Evolutionary conservation across 2,329 filamentous ascomycete species (phyloP), one percentile per base, ranked within the genome.

Genomic region (Phyllosticta ampelicida): DNA sequence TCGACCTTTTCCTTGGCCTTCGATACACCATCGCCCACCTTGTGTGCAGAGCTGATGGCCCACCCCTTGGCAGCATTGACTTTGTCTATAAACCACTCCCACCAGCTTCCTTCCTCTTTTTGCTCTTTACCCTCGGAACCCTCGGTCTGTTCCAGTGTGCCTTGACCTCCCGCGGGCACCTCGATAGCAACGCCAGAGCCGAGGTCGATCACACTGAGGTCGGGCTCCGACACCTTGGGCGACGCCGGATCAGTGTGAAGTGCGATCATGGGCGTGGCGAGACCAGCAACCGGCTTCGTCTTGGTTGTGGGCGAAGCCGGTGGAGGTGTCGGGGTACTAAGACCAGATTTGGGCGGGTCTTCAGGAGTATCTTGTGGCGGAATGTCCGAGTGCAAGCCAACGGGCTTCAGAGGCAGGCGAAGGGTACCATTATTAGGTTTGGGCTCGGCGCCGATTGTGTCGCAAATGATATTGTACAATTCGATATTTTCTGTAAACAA

Each of bases 381-480:
- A 0, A 76, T 66, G 53, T 79, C 76, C 67, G 67, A 66, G 61
- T 91, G 87, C 1, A 82, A 68, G 4, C 86, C 86, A 11, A 83
- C 68, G 0, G 85, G 77, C 60, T 78, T 79, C 21, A 92, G 73
- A 0, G 88, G 88, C 11, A 92, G 78, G 10, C 85, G 79, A 5
- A 96, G 74, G 0, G 90, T 96, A 54, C 92, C 92, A 67, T 97
- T 97, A 70, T 96, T 96, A 0, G 88, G 82, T 56, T 79, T 79
- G 0, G 90, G 88, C 4, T 72, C 71, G 59, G 97, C 75, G 11
- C 86, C 85, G 23, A 97, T 74, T 0, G 89, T 91, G 72, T 96
- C 91, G 70, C 92, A 96, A 51, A 97, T 74, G 62, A 97, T 89
- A 67, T 96, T 96, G 74, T 97, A 97, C 9, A 97, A 87, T 66